Base-by-base conservation (phyloP, 1,284 basidiomycete genomes). In the Trichosporon sp. region DNA sequence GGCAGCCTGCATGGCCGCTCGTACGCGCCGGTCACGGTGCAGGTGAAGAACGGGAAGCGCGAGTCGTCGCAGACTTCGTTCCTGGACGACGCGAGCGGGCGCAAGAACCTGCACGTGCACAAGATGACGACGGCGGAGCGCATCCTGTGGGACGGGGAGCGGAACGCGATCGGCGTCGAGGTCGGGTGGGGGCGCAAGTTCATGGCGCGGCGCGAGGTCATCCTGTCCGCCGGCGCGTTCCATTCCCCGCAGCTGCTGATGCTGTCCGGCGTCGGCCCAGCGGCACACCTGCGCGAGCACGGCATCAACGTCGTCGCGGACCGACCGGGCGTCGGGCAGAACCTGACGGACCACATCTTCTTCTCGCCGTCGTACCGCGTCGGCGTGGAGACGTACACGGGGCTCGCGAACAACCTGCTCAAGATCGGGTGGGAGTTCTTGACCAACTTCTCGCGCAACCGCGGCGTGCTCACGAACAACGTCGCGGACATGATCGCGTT, bases 281-380 rank as follows among this genome's bases (percentile, higher is more conserved):
- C 64, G 6, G 58, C 13, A 18, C n/a, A 29, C 15, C 64, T 69
- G 1, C 15, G 25, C 0, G 4, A 29, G n/a, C 32, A 70, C 15
- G 67, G 65, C 25, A 72, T 75, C 42, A 62, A 68, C 9, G 62
- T 72, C 1, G 53, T 68, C 9, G 71, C 67, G 23, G 68, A 71
- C 47, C 65, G 65, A 6, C 53, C 56, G 0, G 73, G 73, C 62
- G 74, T 75, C 0, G 74, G 74, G 2, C 73, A 75, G 68, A 75
- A 75, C 60, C 44, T 74, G 38, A 67, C 72, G n/a, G 74, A 75
- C 63, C 74, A 75, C 51, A 68, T 74, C 21, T 51, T 72, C 29
- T 53, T 62, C 65, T 29, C 47, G 1, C 66, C 66, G 7, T 27
- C 62, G 34, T 64, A 64, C 62, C 66, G 66, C 47, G 66, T 67